phyloP scores from a whole-genome alignment of 345 rosid genomes.

The Populus simonii region DNA sequence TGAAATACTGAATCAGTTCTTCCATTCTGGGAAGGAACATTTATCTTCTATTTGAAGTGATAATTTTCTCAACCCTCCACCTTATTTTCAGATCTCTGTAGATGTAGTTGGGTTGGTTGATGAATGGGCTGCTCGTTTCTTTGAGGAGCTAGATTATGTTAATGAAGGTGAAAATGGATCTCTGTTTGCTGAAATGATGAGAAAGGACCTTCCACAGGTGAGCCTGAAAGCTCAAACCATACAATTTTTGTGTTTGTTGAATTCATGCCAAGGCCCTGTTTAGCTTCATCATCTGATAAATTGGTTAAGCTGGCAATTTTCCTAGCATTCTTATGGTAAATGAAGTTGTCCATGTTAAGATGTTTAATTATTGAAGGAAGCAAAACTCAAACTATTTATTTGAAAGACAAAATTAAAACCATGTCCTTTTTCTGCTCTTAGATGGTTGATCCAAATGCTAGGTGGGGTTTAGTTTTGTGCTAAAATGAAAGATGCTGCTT shows the following conservation, averaged over 20 bases:
- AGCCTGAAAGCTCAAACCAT: constrained; percentile 18
- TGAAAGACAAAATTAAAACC: background rate
- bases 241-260: background rate
- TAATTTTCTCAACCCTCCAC: constrained; percentile 1
- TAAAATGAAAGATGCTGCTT: background rate
- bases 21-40: background rate
- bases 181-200: constrained; percentile 90
- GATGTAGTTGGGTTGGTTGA: constrained; percentile 97
- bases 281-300: background rate
- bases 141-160: constrained; percentile 95
- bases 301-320: background rate
- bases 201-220: constrained; percentile 97
- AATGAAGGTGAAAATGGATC: constrained; percentile 94
- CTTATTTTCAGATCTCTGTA: constrained; percentile 53
- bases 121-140: constrained; percentile 99
- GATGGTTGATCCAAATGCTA: background rate
- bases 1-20: background rate
- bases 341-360: background rate
- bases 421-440: background rate
- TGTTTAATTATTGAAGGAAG: background rate
- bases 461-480: background rate
- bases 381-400: background rate
- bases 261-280: background rate
- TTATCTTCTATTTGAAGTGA: background rate
- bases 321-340: background rate